Base-by-base conservation (phyloP, 495 filamentous ascomycete genomes). In the Lasiosphaeria miniovina region DNA sequence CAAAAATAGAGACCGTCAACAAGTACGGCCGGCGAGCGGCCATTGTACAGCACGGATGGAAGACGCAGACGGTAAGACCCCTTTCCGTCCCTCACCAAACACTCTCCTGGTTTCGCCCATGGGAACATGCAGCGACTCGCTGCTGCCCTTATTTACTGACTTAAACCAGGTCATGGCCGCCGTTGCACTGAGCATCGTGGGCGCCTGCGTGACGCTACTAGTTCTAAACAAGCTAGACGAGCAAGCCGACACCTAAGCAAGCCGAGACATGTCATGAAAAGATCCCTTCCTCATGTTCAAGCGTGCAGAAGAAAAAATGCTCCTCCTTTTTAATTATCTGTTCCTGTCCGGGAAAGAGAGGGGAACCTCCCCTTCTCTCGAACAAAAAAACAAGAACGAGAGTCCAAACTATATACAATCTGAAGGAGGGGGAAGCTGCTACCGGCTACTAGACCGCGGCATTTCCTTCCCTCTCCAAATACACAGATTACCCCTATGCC, bases 31-130 rank as follows among this genome's bases (percentile, higher is more conserved):
- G 83, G 40, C 84, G 87, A 63, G 77, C 80, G 33, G 94, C 94
- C 0, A 79, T 98, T 57, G 94, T 98, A 40, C 94, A 98, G 75
- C 90, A 85, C 52, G 94, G 94, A 36, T 93, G 89, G 87, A 96
- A 91, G 75, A 97, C 94, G 40, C 92, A 96, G 71, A 68, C 84
- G 31, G 89, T 91, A 66, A 69, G 86, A 14, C 2, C 7, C 9
- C 14, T 15, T 8, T 43, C 15, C 17, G 24, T 43, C 24, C 15
- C 1, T 33, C 17, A 6, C 49, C 34, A 1, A 8, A 14, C 43
- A 0, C 12, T n/a, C 1, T 34, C 24, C 33, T 11, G 6, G 5
- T 56, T 4, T 17, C n/a, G 31, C 17, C 10, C 11, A 15, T 0
- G 11, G 14, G 31, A 46, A n/a, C 12, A 46, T 14, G 14, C 14